Conservation (phyloP, 2,329 filamentous ascomycete species). For the Hypoxylon sp. region DNA sequence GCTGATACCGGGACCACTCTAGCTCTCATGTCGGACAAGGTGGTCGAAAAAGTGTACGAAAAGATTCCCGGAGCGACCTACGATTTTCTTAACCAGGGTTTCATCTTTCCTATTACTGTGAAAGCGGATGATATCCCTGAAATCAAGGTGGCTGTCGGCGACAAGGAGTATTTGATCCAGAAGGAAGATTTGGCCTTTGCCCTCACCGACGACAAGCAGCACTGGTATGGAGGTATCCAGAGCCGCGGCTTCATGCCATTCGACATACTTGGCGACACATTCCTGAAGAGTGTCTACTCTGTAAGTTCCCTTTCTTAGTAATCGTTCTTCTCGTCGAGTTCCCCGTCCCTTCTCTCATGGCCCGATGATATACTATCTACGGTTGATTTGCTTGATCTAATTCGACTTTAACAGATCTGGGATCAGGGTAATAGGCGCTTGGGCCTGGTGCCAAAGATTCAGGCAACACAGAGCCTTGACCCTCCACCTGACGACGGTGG, state of each 20-base stretch:
- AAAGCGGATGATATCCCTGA: constrained; percentile 68
- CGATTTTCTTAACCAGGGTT: constrained; percentile 71
- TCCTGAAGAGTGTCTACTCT: constrained; percentile 76
- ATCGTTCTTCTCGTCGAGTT: not conserved
- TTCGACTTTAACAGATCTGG: constrained; percentile 65
- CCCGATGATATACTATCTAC: not conserved
- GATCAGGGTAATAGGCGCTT: constrained; percentile 73
- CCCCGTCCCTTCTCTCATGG: not conserved
- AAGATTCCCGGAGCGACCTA: constrained; percentile 74
- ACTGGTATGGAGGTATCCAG: constrained; percentile 76
- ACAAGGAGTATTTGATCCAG: constrained; percentile 70
- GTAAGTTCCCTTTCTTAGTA: constrained; percentile 57
- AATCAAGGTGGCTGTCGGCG: constrained; percentile 75
- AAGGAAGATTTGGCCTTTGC: constrained; percentile 75
- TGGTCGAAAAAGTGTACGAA: constrained; percentile 74
- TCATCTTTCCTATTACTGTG: constrained; percentile 70
- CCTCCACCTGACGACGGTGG: constrained; percentile 44
- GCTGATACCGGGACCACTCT: constrained; percentile 81
- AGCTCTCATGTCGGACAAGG: constrained; percentile 72
- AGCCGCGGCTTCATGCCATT: constrained; percentile 70
- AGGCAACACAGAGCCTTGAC: constrained; percentile 56
- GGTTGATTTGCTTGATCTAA: constrained; percentile 2
- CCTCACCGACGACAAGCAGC: constrained; percentile 63
- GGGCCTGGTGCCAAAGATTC: constrained; percentile 70
- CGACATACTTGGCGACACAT: constrained; percentile 75